phyloP scores from a whole-genome alignment of 2,329 filamentous ascomycete genomes.

The Arthrobotrys sinensis region DNA sequence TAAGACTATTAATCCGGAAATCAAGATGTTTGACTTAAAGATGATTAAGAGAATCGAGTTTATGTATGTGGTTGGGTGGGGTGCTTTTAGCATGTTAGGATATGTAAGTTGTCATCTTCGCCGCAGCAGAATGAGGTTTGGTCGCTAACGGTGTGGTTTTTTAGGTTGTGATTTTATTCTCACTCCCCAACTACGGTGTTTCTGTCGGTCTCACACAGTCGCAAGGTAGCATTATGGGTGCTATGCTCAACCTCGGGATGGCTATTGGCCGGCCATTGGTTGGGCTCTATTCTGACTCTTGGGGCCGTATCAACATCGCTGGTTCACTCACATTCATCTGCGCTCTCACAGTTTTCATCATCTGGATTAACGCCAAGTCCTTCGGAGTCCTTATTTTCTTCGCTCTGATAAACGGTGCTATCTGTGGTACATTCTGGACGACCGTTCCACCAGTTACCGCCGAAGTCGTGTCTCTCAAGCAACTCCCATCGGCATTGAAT shows the following conservation, averaged over 20 bases:
- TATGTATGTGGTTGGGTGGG: constrained; percentile 77
- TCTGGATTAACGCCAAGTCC: constrained; percentile 79
- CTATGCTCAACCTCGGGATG: constrained; percentile 77
- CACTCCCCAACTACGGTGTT: constrained; percentile 77
- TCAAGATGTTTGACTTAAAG: constrained; percentile 76
- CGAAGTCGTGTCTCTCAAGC: constrained; percentile 80
- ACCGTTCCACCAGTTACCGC: constrained; percentile 79
- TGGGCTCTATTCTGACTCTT: constrained; percentile 79
- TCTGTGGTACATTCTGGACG: constrained; percentile 81
- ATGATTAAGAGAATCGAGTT: constrained; percentile 77
- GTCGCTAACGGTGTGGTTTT: constrained; percentile 23
- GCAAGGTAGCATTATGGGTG: constrained; percentile 80
- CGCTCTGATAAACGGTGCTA: constrained; percentile 76
- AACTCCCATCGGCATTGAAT: constrained; percentile 79
- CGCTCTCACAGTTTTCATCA: constrained; percentile 77
- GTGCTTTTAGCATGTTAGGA: constrained; percentile 79
- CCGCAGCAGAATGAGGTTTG: constrained; percentile 66
- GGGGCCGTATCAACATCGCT: constrained; percentile 82
- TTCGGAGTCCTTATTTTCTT: constrained; percentile 81
- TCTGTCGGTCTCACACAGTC: constrained; percentile 77
- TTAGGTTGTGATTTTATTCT: constrained; percentile 54
- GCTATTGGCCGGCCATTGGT: constrained; percentile 80
- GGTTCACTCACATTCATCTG: constrained; percentile 76
- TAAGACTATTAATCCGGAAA: constrained; percentile 77
- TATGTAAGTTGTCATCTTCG: constrained; percentile 77